Evolutionary conservation across 164 flowering plant species (phyloP).

Genomic region (grape (Vitis vinifera)): ASM3070453v1 NC_081810.1:7510501-7511000

Average conservation of each 20-base stretch:
- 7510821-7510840: slow-evolving; percentile 82
- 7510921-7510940: neutral
- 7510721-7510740: slow-evolving; percentile 63
- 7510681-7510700: slow-evolving; percentile 82
- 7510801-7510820: slow-evolving; percentile 88
- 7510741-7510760: slow-evolving; percentile 51
- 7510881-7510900: slow-evolving; percentile 48
- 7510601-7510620: neutral
- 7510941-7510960: neutral
- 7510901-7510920: slow-evolving; percentile 15
- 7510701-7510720: slow-evolving; percentile 80
- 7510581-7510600: too few relatives aligned
- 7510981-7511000: neutral
- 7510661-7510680: slow-evolving; percentile 39
- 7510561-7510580: too few relatives aligned
- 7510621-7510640: neutral
- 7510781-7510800: slow-evolving; percentile 88
- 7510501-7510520: too few relatives aligned
- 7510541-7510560: too few relatives aligned
- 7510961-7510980: neutral
- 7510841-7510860: slow-evolving; percentile 77
- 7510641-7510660: slow-evolving; percentile 17
- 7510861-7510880: slow-evolving; percentile 71
- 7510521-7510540: too few relatives aligned
- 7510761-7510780: slow-evolving; percentile 62